These are phyloP conservation scores for Alternaria viburni DNA, from an alignment of 2,329 filamentous ascomycete species.

Conservation along the genomic window DNA sequence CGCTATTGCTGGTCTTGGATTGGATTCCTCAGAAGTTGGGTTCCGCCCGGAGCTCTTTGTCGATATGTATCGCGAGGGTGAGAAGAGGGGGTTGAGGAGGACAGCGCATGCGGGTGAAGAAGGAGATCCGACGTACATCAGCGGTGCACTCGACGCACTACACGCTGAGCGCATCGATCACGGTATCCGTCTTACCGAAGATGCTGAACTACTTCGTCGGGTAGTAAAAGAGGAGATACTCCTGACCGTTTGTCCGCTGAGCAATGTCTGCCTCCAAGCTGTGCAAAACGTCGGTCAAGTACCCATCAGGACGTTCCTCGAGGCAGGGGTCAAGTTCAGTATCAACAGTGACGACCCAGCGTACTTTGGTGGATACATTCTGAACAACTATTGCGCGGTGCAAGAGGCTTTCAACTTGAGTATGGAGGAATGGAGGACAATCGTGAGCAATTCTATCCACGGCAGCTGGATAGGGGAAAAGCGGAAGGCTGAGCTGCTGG, in stretches of 20 bases:
- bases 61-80: constrained; percentile 65
- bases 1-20: constrained; percentile 67
- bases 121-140: constrained; percentile 71
- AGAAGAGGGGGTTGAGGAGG: constrained; percentile 60
- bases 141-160: constrained; percentile 66
- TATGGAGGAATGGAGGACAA: constrained; percentile 69
- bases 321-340: constrained; percentile 69
- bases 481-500: constrained; percentile 66
- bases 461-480: constrained; percentile 72
- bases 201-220: constrained; percentile 63
- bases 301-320: constrained; percentile 68
- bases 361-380: constrained; percentile 72
- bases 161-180: constrained; percentile 74
- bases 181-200: constrained; percentile 69
- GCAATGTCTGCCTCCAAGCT: constrained; percentile 69
- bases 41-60: constrained; percentile 62
- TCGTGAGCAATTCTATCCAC: constrained; percentile 67
- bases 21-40: constrained; percentile 65
- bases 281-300: constrained; percentile 56
- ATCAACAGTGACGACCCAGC: constrained; percentile 65
- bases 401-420: constrained; percentile 72
- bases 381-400: constrained; percentile 77
- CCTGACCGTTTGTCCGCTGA: constrained; percentile 75
- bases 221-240: constrained; percentile 65
- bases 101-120: constrained; percentile 82